Base-by-base conservation (phyloP, 2,329 filamentous ascomycete genomes). In the Hypocrella siamensis region DNA sequence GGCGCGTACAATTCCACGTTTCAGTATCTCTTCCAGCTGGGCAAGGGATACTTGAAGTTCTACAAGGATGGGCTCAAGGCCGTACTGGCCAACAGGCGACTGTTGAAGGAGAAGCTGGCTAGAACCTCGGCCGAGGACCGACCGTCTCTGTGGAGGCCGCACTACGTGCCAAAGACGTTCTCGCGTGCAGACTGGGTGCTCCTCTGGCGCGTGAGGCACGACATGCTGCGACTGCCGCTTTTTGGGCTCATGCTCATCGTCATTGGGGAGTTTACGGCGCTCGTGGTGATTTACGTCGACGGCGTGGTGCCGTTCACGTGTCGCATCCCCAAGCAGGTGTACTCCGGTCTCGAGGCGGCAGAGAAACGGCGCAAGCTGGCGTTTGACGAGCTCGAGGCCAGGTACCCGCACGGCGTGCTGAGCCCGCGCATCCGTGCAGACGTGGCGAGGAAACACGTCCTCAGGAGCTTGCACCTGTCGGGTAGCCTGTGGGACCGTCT, bases 21-120 rank as follows among this genome's bases (percentile, higher is more conserved):
- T 6, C 43, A 41, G 29, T 70, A 80, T 57, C 60, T 71, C 38
- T 69, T 70, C 46, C 50, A 56, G 27, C 57, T 76, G 18, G 88
- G 83, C 39, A 79, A 79, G 50, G 73, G 79, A 31, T 93, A 93
- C 54, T 53, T 79, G 8, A 55, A 56, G 22, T 96, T 96, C 67
- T 96, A 94, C 72, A 93, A 90, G 57, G 67, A 72, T 1, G 88
- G 86, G 14, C 56, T 93, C 19, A 75, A 75, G 47, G 74, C 79
- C 44, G 75, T 93, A 31, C 75, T 73, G 50, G 57, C 61, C 36
- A 93, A 93, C 42, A 64, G 69, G 30, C 48, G 58, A 16, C 62
- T 66, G 9, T 50, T 76, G 11, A 53, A 57, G 31, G 53, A 58
- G 45, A 62, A 49, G 50, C 49, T 57, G 34, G 43, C 46, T 31